These are phyloP conservation scores for Fusarium annulatum DNA, from an alignment of 2,329 filamentous ascomycete genomes.

Conservation along the genomic window DNA sequence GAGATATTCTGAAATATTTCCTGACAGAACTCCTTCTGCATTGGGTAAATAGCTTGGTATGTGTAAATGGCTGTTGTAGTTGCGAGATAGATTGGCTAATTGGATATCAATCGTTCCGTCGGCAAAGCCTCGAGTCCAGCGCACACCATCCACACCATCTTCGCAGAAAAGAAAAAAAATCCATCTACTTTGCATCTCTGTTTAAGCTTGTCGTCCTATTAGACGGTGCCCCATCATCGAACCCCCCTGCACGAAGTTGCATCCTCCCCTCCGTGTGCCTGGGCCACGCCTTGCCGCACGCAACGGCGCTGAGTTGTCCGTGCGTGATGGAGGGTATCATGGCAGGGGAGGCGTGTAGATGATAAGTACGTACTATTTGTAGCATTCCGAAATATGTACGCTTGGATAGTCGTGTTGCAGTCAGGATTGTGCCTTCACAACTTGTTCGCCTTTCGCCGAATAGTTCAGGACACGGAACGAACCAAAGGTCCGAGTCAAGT, in stretches of 20 bases:
- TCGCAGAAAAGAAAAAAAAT: constrained; percentile 8
- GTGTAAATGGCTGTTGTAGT: neutral
- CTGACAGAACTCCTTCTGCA: constrained; percentile 23
- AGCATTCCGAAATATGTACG: constrained; percentile 26
- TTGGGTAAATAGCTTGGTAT: constrained; percentile 22
- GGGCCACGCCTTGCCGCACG: constrained; percentile 39
- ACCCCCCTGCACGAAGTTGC: constrained; percentile 33
- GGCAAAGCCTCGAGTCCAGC: constrained; percentile 19
- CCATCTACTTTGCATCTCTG: constrained; percentile 31
- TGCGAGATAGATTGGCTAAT: constrained; percentile 22
- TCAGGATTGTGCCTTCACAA: constrained; percentile 8
- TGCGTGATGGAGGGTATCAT: constrained; percentile 47
- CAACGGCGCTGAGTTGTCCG: constrained; percentile 47
- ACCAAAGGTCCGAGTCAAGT: constrained; percentile 1
- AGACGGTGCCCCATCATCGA: constrained; percentile 58
- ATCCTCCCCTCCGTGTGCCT: constrained; percentile 39
- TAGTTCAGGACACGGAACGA: neutral
- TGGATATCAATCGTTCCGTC: constrained; percentile 15
- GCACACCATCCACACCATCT: constrained; percentile 36
- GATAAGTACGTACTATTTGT: constrained; percentile 6
- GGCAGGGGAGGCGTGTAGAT: constrained; percentile 33
- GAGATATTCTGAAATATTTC: constrained; percentile 14
- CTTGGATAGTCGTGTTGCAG: constrained; percentile 31
- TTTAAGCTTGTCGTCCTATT: constrained; percentile 49
- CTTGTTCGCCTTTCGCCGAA: constrained; percentile 17